Evolutionary conservation across 257 asterid species (phyloP), one percentile per base, ranked within the genome.

Genomic region (Solanum sejunctum): DNA sequence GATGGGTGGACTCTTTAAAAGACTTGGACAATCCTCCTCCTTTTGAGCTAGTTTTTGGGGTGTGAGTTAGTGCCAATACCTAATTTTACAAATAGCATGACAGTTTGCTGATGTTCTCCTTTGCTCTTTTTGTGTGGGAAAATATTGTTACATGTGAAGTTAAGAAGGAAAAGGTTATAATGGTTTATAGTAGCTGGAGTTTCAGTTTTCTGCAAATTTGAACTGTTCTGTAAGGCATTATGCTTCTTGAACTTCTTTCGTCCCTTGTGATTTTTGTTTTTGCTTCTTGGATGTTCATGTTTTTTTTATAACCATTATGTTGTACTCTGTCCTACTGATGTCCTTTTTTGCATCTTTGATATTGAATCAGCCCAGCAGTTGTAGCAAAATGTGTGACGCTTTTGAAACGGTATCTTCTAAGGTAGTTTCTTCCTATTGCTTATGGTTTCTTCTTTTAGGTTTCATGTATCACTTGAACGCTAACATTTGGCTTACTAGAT

Each of bases 371-470:
- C 88, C 99, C 99, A 77, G 99, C 99, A 79, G 99, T 97, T 80
- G 99, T 97, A 86, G 98, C 96, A 87, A 94, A 98, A 88, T 97
- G 99, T 84, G 97, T 95, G 89, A 93, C 95, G 21, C 97, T 95
- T 87, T 90, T 97, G 91, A 97, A 95, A 89, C 97, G 99, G 69
- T 91, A 94, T 88, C 97, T 97, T 64, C 89, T 94, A 87, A 93
- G 99, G 99, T 97, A 87, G 88, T 86, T 81, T 90, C 81, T 86
- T 86, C 84, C 57, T 57, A 6, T 69, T 51, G 43, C 56, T 26
- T 18, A 15, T 52, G 18, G 23, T 78, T 26, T 54, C 21, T 78
- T 52, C 47, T 52, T 78, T 78, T 63, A 52, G 49, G 63, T 78
- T 43, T 52, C 49, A 51, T 26, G 28, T 78, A 10, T 78, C 63